Evolutionary conservation across 2,329 filamentous ascomycete species (phyloP).

Genomic region (Atkinsonella texensis): DNA sequence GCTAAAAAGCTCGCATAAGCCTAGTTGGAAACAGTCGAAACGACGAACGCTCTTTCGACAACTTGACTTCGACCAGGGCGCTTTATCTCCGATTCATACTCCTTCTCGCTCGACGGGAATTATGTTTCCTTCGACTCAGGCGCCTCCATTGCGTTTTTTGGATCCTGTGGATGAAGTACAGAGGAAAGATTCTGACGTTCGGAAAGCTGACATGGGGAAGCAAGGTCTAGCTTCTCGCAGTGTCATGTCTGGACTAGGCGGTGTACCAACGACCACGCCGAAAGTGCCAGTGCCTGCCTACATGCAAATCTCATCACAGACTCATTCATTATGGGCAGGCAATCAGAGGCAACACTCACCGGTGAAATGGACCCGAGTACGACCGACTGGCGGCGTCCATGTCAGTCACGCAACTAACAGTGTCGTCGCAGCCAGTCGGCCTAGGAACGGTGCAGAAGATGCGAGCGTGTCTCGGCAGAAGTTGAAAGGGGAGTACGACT

Average conservation of each 20-base stretch:
- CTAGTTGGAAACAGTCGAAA: constrained; percentile 15
- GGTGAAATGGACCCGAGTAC: background rate
- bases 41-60: constrained; percentile 14
- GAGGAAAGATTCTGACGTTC: constrained; percentile 11
- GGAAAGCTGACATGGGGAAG: background rate
- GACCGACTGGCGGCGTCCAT: background rate
- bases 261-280: constrained; percentile 13
- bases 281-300: constrained; percentile 9
- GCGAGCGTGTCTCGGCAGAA: no score
- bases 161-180: constrained; percentile 20
- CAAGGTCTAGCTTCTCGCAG: background rate
- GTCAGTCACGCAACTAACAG: background rate
- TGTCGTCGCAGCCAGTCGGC: background rate
- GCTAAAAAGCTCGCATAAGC: constrained; percentile 9
- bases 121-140: constrained; percentile 23
- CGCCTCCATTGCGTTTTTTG: constrained; percentile 17
- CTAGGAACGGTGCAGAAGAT: background rate
- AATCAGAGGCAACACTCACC: background rate
- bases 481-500: no score
- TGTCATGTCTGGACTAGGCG: background rate
- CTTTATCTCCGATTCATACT: constrained; percentile 22
- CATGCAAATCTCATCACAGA: background rate
- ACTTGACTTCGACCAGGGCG: constrained; percentile 11
- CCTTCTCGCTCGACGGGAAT: constrained; percentile 36
- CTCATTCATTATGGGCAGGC: background rate